Evolutionary conservation across 2,329 filamentous ascomycete genomes (phyloP).

Genomic region (Endocalyx cinctus): DNA sequence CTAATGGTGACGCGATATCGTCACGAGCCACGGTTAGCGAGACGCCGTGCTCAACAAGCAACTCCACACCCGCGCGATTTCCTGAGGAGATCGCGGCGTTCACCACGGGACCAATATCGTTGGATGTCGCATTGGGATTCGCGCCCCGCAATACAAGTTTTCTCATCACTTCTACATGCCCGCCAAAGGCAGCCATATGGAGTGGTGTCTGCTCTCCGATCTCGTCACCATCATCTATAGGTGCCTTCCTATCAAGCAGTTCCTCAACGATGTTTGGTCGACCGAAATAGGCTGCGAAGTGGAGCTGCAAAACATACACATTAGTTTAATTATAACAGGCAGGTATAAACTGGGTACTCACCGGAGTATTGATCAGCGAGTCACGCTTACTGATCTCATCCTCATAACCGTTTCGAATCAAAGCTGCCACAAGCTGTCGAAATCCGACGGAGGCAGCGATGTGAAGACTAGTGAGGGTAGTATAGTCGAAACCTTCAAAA

Average conservation of each 20-base stretch:
- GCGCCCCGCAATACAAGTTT: slow-evolving; percentile 4
- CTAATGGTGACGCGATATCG: slow-evolving; percentile 1
- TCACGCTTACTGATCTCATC: slow-evolving; percentile 1
- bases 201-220: not conserved
- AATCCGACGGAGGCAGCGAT: not conserved
- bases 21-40: not conserved
- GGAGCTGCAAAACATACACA: slow-evolving; percentile 12
- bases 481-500: not conserved
- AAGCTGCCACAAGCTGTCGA: not conserved
- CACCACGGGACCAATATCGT: not conserved
- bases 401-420: not conserved
- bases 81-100: not conserved
- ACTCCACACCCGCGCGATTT: not conserved
- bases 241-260: not conserved
- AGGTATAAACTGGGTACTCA: too few relatives aligned
- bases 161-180: slow-evolving; percentile 1
- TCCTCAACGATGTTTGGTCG: not conserved
- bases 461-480: not conserved
- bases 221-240: not conserved
- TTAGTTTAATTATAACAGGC: too few relatives aligned
- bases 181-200: slow-evolving; percentile 1
- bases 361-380: not conserved
- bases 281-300: not conserved
- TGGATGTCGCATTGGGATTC: not conserved
- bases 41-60: not conserved